Conservation (phyloP, 495 filamentous ascomycete genomes). For the Astrothelium subdiscretum region DNA sequence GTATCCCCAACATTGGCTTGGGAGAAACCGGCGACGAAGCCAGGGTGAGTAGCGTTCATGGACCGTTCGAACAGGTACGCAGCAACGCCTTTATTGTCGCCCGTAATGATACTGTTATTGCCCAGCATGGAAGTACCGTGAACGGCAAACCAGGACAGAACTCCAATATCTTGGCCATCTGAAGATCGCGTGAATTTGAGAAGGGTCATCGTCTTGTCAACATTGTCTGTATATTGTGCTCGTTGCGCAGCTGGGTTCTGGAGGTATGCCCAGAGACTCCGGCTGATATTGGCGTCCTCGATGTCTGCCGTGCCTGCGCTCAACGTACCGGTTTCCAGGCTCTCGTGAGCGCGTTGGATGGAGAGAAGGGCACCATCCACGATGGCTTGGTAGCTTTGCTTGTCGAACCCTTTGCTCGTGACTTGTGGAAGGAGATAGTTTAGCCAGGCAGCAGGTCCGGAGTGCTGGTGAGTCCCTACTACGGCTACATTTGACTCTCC, state of each 20-base stretch:
- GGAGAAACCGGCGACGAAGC: slow-evolving; percentile 89
- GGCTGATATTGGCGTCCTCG: slow-evolving; percentile 75
- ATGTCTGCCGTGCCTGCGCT: slow-evolving; percentile 64
- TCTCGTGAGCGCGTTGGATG: slow-evolving; percentile 71
- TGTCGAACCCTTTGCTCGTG: slow-evolving; percentile 79
- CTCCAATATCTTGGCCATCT: slow-evolving; percentile 62
- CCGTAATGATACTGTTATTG: slow-evolving; percentile 86
- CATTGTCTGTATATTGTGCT: slow-evolving; percentile 56
- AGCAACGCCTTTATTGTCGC: slow-evolving; percentile 94
- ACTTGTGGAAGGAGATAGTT: slow-evolving; percentile 95
- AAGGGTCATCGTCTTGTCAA: slow-evolving; percentile 80
- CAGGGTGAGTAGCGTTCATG: slow-evolving; percentile 41
- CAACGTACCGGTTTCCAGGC: slow-evolving; percentile 57
- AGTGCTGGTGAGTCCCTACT: slow-evolving; percentile 88
- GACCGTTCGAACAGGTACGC: slow-evolving; percentile 75
- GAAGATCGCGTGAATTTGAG: slow-evolving; percentile 65
- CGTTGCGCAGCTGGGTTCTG: slow-evolving; percentile 77
- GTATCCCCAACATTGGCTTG: slow-evolving; percentile 93
- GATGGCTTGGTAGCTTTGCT: slow-evolving; percentile 79
- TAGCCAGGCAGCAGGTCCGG: slow-evolving; percentile 85
- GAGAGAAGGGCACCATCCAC: slow-evolving; percentile 77
- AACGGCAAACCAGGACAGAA: slow-evolving; percentile 87
- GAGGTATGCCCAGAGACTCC: slow-evolving; percentile 83
- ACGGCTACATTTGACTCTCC: slow-evolving; percentile 77
- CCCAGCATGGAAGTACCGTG: slow-evolving; percentile 87